Conservation (phyloP, 768 basidiomycete genomes). For the Lactifluus echinatus region DNA sequence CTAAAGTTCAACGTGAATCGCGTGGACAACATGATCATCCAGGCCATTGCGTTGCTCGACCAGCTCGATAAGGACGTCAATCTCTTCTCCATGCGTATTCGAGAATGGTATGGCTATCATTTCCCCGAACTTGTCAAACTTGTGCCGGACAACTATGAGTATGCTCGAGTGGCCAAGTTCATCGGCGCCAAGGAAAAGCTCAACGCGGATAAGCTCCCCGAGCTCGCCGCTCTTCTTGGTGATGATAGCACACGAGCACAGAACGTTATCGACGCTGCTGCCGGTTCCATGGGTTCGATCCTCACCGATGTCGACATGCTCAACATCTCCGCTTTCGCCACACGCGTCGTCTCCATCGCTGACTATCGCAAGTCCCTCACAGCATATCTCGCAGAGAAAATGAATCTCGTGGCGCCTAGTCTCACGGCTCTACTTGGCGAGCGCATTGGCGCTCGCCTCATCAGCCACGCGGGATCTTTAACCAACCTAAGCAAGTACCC, state of each 20-base stretch:
- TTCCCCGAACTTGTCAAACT: slow-evolving; percentile 94
- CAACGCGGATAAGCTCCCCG: slow-evolving; percentile 68
- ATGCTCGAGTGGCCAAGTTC: slow-evolving; percentile 76
- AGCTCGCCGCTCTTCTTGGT: slow-evolving; percentile 70
- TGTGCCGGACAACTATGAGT: slow-evolving; percentile 91
- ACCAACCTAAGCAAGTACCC: slow-evolving; percentile 98
- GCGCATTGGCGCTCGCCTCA: slow-evolving; percentile 84
- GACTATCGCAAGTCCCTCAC: slow-evolving; percentile 91
- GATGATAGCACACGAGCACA: slow-evolving; percentile 81
- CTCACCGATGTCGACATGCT: slow-evolving; percentile 91
- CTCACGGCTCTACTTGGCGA: slow-evolving; percentile 86
- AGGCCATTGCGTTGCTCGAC: slow-evolving; percentile 95
- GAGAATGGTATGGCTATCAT: slow-evolving; percentile 99
- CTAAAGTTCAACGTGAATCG: slow-evolving; percentile 97
- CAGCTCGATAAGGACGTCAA: slow-evolving; percentile 99
- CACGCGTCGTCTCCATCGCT: slow-evolving; percentile 81
- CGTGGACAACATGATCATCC: slow-evolving; percentile 99
- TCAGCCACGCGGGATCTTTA: slow-evolving; percentile 93
- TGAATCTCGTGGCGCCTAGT: slow-evolving; percentile 94
- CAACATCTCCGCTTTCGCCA: slow-evolving; percentile 89
- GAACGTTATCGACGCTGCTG: slow-evolving; percentile 90
- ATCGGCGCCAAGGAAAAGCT: slow-evolving; percentile 86
- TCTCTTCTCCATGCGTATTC: slow-evolving; percentile 94
- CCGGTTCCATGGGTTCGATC: slow-evolving; percentile 89
- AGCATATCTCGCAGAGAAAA: slow-evolving; percentile 87